Evolutionary conservation across 805 yeast genomes (phyloP).

Genomic region (Yarrowia divulgata): DNA sequence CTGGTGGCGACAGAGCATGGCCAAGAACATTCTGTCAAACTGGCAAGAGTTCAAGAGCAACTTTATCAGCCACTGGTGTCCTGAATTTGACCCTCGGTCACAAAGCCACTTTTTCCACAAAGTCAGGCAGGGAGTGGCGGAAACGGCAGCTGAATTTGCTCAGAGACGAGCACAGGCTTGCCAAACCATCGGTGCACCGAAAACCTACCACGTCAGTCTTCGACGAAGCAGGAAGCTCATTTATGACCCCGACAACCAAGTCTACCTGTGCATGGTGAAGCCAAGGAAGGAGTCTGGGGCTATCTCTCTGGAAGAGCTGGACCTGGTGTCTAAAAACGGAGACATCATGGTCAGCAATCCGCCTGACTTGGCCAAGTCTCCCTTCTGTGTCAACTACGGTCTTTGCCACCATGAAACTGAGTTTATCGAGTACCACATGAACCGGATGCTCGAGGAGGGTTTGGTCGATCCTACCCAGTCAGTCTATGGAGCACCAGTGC

Average conservation of each 20-base stretch:
- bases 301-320: background rate
- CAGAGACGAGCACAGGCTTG: background rate
- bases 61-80: slow-evolving; percentile 7
- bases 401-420: slow-evolving; percentile 23
- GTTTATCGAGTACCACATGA: slow-evolving; percentile 17
- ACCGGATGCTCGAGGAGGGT: slow-evolving; percentile 11
- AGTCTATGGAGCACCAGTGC: slow-evolving; percentile 19
- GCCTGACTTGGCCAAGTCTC: slow-evolving; percentile 8
- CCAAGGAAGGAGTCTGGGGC: background rate
- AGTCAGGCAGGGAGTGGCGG: slow-evolving; percentile 9
- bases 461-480: slow-evolving; percentile 6
- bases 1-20: slow-evolving; percentile 23
- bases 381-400: slow-evolving; percentile 21
- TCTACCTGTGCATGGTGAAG: slow-evolving; percentile 21
- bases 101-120: slow-evolving; percentile 22
- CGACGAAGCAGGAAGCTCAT: slow-evolving; percentile 8
- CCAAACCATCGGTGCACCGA: background rate
- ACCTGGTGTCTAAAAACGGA: background rate
- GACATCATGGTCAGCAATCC: slow-evolving; percentile 2
- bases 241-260: slow-evolving; percentile 28
- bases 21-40: slow-evolving; percentile 1
- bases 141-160: slow-evolving; percentile 13
- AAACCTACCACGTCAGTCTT: slow-evolving; percentile 18
- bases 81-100: background rate
- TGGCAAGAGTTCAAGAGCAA: slow-evolving; percentile 18